phyloP scores from a whole-genome alignment of 1,139 yeast species.

The Magnusiomyces ingens region DNA sequence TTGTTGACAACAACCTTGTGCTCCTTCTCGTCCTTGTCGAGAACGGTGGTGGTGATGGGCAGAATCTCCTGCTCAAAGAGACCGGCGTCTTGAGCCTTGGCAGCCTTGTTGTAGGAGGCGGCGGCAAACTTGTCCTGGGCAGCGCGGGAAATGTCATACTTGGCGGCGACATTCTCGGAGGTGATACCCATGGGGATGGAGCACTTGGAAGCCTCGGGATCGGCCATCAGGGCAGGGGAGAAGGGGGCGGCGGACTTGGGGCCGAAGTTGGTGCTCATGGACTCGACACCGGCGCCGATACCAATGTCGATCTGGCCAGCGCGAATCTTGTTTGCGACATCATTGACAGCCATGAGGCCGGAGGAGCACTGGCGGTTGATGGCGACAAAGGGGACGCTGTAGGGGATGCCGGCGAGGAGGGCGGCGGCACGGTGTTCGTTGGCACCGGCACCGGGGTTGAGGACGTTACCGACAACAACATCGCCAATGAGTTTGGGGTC shows the following conservation, averaged over 20 bases:
- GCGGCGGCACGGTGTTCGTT: constrained; percentile 81
- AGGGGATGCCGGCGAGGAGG: constrained; percentile 66
- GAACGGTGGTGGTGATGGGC: constrained; percentile 48
- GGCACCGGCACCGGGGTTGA: constrained; percentile 88
- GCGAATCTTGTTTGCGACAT: constrained; percentile 79
- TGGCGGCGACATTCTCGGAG: constrained; percentile 64
- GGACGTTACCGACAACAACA: constrained; percentile 80
- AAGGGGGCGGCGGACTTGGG: constrained; percentile 61
- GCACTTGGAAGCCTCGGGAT: constrained; percentile 53
- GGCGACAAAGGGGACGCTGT: constrained; percentile 68
- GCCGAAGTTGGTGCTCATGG: constrained; percentile 83
- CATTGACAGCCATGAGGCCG: constrained; percentile 84
- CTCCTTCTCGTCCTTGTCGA: constrained; percentile 37
- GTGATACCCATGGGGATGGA: constrained; percentile 89
- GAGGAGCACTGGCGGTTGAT: constrained; percentile 93
- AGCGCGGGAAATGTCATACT: constrained; percentile 36
- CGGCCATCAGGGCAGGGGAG: constrained; percentile 44
- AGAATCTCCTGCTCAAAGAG: constrained; percentile 78
- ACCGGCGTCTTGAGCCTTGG: constrained; percentile 60
- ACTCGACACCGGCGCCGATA: constrained; percentile 85
- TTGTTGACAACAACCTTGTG: constrained; percentile 48
- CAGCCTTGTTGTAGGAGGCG: constrained; percentile 57
- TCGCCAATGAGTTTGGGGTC: constrained; percentile 70
- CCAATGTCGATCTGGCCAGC: constrained; percentile 89
- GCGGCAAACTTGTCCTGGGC: constrained; percentile 41